Conservation (phyloP, 1,139 yeast genomes). For the Chernovozyma sophiae-reginae region DNA sequence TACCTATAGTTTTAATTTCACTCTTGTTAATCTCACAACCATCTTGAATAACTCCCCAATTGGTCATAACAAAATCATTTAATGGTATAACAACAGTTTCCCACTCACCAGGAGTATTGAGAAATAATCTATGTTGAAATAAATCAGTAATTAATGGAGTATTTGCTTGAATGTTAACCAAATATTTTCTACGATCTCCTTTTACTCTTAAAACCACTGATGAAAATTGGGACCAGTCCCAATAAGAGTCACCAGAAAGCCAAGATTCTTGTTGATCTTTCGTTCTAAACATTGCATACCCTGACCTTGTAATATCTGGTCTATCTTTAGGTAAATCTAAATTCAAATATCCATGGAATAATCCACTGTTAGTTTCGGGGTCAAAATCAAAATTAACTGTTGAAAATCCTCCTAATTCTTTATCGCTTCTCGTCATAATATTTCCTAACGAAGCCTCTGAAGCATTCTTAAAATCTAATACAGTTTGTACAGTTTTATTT, state of each 20-base stretch:
- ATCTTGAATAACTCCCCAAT: conserved; percentile 77
- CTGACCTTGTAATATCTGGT: conserved; percentile 67
- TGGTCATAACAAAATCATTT: conserved; percentile 76
- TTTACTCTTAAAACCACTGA: conserved; percentile 66
- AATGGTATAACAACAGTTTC: conserved; percentile 78
- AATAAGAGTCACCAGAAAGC: conserved; percentile 42
- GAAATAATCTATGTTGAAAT: conserved; percentile 76
- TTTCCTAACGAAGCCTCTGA: conserved; percentile 38
- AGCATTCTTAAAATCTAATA: conserved; percentile 54
- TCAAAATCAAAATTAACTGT: conserved; percentile 52
- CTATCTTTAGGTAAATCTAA: conserved; percentile 69
- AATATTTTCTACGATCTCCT: conserved; percentile 72
- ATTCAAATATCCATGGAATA: conserved; percentile 68
- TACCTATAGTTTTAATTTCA: conserved; percentile 69
- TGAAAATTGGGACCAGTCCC: conserved; percentile 62
- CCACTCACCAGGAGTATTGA: conserved; percentile 76
- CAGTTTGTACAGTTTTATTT: conserved; percentile 31
- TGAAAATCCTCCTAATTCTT: conserved; percentile 75
- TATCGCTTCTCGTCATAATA: conserved; percentile 62
- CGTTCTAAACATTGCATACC: conserved; percentile 87
- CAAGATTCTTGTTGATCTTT: conserved; percentile 54
- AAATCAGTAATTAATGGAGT: conserved; percentile 75
- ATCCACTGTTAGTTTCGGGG: conserved; percentile 40
- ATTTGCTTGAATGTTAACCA: conserved; percentile 78
- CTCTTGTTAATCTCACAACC: conserved; percentile 57